phyloP scores from a whole-genome alignment of 2,329 filamentous ascomycete genomes.

The Immersiporthe knoxdaviesiana region DNA sequence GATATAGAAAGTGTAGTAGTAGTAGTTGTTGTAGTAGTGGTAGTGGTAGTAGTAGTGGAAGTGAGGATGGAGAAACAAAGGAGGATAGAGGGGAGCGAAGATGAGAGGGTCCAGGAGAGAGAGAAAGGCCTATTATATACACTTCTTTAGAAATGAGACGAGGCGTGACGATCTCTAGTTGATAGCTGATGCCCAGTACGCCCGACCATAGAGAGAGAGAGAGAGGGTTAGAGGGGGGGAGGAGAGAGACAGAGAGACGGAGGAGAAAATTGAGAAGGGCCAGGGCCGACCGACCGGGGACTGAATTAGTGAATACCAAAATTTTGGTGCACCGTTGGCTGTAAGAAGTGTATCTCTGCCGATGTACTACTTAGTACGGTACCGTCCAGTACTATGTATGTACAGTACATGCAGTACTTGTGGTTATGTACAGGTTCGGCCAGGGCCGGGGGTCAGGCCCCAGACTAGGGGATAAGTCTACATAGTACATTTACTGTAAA shows the following conservation, averaged over 20 bases:
- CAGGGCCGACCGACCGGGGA: conserved; percentile 6
- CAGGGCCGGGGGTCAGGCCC: background rate
- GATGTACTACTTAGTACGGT: background rate
- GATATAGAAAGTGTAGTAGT: background rate
- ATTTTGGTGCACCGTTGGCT: conserved; percentile 8
- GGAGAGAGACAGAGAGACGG: background rate
- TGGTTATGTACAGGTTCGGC: background rate
- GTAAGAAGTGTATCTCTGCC: background rate
- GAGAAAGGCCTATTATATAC: conserved; percentile 16
- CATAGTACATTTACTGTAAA: too few relatives aligned
- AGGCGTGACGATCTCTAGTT: conserved; percentile 14
- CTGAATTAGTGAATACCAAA: background rate
- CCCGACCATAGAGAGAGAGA: background rate
- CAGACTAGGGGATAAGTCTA: background rate
- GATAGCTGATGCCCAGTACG: conserved; percentile 1
- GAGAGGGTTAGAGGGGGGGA: background rate
- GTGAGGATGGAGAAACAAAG: conserved; percentile 13
- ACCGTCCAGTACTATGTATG: conserved; percentile 1
- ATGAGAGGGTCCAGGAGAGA: conserved; percentile 7
- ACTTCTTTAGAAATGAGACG: conserved; percentile 3
- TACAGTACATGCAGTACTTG: background rate
- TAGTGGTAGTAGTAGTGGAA: background rate
- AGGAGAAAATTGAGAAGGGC: background rate
- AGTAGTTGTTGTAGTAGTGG: background rate
- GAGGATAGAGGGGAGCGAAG: background rate